Evolutionary conservation across 1,284 basidiomycete species (phyloP).

Genomic region (Inonotus hispidus): DNA sequence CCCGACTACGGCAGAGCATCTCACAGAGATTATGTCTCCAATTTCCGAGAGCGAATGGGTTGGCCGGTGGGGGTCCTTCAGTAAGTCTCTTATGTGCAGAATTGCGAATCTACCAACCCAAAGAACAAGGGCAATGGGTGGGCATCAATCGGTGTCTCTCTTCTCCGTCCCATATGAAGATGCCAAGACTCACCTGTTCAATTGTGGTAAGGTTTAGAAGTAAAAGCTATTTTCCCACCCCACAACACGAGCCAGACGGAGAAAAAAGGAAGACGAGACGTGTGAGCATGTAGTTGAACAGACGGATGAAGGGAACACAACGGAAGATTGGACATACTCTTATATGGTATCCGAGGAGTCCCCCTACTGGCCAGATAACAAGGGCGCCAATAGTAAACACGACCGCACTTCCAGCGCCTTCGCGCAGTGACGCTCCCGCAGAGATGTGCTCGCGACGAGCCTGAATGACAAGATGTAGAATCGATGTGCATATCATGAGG

Average conservation of each 20-base stretch:
- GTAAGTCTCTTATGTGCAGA: slow-evolving; percentile 68
- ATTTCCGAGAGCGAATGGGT: slow-evolving; percentile 73
- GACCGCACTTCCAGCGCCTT: slow-evolving; percentile 64
- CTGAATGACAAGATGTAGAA: slow-evolving; percentile 72
- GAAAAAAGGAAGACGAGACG: not conserved
- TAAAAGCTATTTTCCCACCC: slow-evolving; percentile 48
- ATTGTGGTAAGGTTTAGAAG: slow-evolving; percentile 87
- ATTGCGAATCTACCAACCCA: slow-evolving; percentile 55
- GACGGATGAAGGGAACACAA: slow-evolving; percentile 7
- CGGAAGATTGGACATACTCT: slow-evolving; percentile 56
- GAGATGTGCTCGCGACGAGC: slow-evolving; percentile 34
- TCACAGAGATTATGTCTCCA: slow-evolving; percentile 65
- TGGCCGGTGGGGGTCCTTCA: slow-evolving; percentile 58
- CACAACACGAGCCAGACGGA: not conserved
- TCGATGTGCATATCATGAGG: slow-evolving; percentile 77
- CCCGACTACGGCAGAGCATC: slow-evolving; percentile 65
- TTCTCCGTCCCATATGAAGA: not conserved
- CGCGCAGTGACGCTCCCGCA: slow-evolving; percentile 9
- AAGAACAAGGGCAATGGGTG: slow-evolving; percentile 5
- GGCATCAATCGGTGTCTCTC: not conserved
- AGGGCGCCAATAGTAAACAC: slow-evolving; percentile 65
- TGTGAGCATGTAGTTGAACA: not conserved
- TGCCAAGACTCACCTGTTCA: slow-evolving; percentile 65
- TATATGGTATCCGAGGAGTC: slow-evolving; percentile 78
- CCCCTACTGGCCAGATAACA: slow-evolving; percentile 77